These are phyloP conservation scores for Xerocomus minutiporus DNA, from an alignment of 1,284 basidiomycete genomes.

Conservation along the genomic window DNA sequence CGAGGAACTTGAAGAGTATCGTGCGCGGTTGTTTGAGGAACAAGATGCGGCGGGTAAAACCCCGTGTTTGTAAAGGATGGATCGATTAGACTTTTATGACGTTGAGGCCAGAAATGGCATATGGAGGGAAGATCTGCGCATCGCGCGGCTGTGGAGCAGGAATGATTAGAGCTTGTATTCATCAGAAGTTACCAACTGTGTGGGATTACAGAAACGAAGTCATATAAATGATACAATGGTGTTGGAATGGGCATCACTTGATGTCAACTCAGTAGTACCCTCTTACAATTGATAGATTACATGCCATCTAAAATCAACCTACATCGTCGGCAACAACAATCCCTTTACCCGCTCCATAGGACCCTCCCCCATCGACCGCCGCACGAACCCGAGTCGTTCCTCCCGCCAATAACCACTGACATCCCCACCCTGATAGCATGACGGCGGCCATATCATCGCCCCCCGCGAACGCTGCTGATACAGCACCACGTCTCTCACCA, in stretches of 20 bases:
- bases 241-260: no score
- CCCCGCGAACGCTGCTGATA: conserved; percentile 43
- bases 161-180: not conserved
- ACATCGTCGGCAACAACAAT: not conserved
- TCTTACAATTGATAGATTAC: no score
- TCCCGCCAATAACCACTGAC: conserved; percentile 11
- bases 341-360: conserved; percentile 9
- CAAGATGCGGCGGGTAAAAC: conserved; percentile 27
- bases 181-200: no score
- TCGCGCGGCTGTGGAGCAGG: no score
- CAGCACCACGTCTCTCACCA: conserved; percentile 49
- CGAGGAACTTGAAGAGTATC: conserved; percentile 55
- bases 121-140: not conserved
- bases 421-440: conserved; percentile 35
- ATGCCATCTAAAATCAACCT: not conserved
- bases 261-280: no score
- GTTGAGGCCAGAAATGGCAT: not conserved
- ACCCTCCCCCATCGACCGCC: conserved; percentile 2
- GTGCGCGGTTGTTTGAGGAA: conserved; percentile 55
- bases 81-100: not conserved
- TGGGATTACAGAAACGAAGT: no score
- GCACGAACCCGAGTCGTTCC: conserved; percentile 19
- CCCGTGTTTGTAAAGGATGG: not conserved
- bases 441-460: conserved; percentile 35
- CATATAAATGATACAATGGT: no score